Base-by-base conservation (phyloP, 495 filamentous ascomycete species). In the Lasiosphaeris hirsuta region DNA sequence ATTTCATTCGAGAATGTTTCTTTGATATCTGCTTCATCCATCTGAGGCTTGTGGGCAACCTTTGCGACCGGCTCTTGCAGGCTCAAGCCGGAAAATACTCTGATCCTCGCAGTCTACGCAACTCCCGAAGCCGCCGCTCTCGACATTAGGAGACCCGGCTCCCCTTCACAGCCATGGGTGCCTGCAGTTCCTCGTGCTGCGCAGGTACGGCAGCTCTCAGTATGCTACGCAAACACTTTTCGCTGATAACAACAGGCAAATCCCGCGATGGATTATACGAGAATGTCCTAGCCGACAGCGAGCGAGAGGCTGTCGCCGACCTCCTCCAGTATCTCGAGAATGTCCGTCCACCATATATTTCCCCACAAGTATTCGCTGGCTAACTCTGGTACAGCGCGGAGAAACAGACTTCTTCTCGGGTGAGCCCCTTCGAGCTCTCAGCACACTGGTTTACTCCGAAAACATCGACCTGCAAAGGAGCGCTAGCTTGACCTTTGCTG, bases 361-460 rank as follows among this genome's bases (percentile, higher is more conserved):
- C 13, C 10, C 45, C 17, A 52, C 30, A 59, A 45, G 46, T n/a
- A 45, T 44, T 17, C 51, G 35, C 5, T n/a, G 23, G n/a, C 66
- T 67, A 55, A 69, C 61, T 17, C 50, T 19, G 19, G 19, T 6
- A 40, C 54, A 97, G 93, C 86, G 92, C 66, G 85, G 84, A 51
- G 95, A 97, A 68, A 96, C 91, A 62, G 92, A 98, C 70, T 99
- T 99, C 83, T 99, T 99, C 75, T 85, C 89, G 19, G 94, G 94
- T 72, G 91, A 96, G 66, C 94, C 94, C n/a, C 85, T 99, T 58
- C 88, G 86, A 70, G 93, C 94, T 39, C 76, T 99, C 43, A 96
- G 89, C 75, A 97, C 92, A 4, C 81, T 99, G 3, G 94, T 99
- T 35, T 97, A 96, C 69, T 97, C 95, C 41, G 92, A 97, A 66